Percentiles rank a stretch among this genome's conserved stretches.
phyloP scores from a whole-genome alignment of 1,284 basidiomycete genomes.

The Volvariella volvacea region DNA sequence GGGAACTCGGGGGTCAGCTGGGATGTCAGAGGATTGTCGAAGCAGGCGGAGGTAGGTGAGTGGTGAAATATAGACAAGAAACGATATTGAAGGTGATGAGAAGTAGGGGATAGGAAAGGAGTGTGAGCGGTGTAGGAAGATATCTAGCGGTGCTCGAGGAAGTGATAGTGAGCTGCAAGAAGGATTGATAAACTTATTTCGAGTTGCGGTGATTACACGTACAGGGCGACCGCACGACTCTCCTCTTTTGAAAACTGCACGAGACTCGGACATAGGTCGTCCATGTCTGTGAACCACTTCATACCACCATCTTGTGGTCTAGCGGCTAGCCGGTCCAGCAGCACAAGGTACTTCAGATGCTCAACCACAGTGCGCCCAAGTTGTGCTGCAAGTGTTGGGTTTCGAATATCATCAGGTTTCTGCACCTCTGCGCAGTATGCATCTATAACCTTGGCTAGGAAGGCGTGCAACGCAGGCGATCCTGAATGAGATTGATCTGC shows the following conservation, averaged over 20 bases:
- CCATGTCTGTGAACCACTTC: slow-evolving; percentile 66
- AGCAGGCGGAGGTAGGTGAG: slow-evolving; percentile 57
- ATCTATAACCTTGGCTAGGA: slow-evolving; percentile 47
- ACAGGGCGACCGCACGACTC: slow-evolving; percentile 46
- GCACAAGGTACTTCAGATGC: slow-evolving; percentile 64
- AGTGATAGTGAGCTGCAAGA: slow-evolving; percentile 29
- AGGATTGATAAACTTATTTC: background rate
- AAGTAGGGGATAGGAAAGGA: slow-evolving; percentile 65
- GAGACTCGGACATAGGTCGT: slow-evolving; percentile 41
- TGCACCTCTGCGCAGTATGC: slow-evolving; percentile 57
- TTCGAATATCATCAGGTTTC: slow-evolving; percentile 42
- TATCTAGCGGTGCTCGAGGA: slow-evolving; percentile 49
- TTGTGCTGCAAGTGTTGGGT: slow-evolving; percentile 41
- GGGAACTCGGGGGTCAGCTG: background rate
- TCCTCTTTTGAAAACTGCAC: slow-evolving; percentile 48
- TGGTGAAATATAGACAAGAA: slow-evolving; percentile 64
- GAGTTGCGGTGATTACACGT: slow-evolving; percentile 19
- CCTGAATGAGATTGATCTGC: slow-evolving; percentile 38
- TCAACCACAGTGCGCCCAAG: slow-evolving; percentile 41
- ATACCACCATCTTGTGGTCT: slow-evolving; percentile 56
- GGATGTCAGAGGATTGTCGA: slow-evolving; percentile 22
- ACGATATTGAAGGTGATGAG: slow-evolving; percentile 58
- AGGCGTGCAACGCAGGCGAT: slow-evolving; percentile 55
- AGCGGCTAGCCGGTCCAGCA: slow-evolving; percentile 57
- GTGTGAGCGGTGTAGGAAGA: slow-evolving; percentile 58